Evolutionary conservation across 108 stramenopile species (phyloP).

Genomic region (Nitzschia putrida): DNA sequence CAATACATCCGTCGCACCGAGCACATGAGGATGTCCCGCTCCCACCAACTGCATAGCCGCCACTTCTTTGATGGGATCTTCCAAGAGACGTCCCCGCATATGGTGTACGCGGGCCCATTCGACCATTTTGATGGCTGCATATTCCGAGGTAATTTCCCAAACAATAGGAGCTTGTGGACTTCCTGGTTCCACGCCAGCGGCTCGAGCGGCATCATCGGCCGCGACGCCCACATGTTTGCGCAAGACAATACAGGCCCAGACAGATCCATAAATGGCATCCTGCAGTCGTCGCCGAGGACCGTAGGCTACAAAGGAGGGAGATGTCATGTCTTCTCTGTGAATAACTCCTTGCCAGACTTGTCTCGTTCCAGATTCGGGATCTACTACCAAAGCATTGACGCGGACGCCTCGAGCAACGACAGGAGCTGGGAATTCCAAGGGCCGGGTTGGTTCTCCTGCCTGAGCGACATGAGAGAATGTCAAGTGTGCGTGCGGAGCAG

Average conservation of each 20-base stretch:
- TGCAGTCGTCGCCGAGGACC: slow-evolving; percentile 79
- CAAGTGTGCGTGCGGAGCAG: slow-evolving; percentile 19
- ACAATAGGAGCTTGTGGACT: slow-evolving; percentile 75
- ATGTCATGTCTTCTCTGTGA: slow-evolving; percentile 59
- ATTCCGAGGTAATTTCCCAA: slow-evolving; percentile 77
- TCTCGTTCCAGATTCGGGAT: slow-evolving; percentile 65
- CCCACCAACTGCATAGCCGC: slow-evolving; percentile 83
- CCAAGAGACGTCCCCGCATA: slow-evolving; percentile 73
- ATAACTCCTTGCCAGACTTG: slow-evolving; percentile 65
- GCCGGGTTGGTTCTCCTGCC: slow-evolving; percentile 56
- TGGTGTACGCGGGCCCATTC: slow-evolving; percentile 83
- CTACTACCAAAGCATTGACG: slow-evolving; percentile 73
- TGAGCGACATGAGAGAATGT: slow-evolving; percentile 50
- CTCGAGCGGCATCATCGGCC: slow-evolving; percentile 78
- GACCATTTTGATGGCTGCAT: slow-evolving; percentile 90
- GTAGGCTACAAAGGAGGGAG: slow-evolving; percentile 58
- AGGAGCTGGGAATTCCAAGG: slow-evolving; percentile 84
- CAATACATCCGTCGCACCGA: slow-evolving; percentile 77
- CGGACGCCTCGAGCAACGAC: slow-evolving; percentile 66
- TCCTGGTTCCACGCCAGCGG: slow-evolving; percentile 77
- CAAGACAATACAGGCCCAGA: slow-evolving; percentile 78
- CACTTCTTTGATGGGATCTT: slow-evolving; percentile 92
- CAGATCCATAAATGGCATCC: slow-evolving; percentile 85
- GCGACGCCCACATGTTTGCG: slow-evolving; percentile 69
- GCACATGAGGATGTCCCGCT: slow-evolving; percentile 66